Conservation (phyloP, 768 basidiomycete species). For the Hygrocybe punicea region DNA sequence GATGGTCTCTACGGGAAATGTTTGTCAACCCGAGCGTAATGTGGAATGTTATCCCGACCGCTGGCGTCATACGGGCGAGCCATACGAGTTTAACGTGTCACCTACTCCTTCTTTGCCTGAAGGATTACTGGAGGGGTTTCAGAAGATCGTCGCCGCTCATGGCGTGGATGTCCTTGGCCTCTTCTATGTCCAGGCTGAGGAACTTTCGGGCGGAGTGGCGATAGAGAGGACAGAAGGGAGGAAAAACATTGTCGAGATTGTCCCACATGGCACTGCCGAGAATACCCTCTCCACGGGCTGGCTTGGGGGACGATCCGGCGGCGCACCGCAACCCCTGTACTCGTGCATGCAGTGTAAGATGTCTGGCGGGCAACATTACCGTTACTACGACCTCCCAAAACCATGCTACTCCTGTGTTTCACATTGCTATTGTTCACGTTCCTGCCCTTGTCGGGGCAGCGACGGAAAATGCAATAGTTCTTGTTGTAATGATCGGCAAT, state of each 20-base stretch:
- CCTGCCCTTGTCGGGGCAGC: too few relatives aligned
- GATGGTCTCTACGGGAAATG: slow-evolving; percentile 9
- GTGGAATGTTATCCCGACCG: not conserved
- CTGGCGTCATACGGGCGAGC: slow-evolving; percentile 2
- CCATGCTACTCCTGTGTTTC: too few relatives aligned
- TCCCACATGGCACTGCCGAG: not conserved
- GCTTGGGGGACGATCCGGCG: too few relatives aligned
- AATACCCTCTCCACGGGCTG: not conserved
- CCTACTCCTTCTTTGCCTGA: not conserved
- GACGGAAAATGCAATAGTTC: too few relatives aligned
- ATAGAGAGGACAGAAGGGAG: slow-evolving; percentile 5
- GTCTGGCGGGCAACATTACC: too few relatives aligned
- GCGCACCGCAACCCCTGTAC: too few relatives aligned
- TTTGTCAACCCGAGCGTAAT: not conserved
- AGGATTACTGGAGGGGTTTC: not conserved
- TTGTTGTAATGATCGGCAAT: too few relatives aligned
- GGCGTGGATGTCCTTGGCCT: not conserved
- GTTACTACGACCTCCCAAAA: too few relatives aligned
- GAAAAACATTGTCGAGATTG: slow-evolving; percentile 3
- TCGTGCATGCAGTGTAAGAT: too few relatives aligned
- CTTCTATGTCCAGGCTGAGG: not conserved
- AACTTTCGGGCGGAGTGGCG: not conserved
- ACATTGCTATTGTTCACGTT: too few relatives aligned
- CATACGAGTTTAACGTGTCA: not conserved
- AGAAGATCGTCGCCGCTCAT: slow-evolving; percentile 1